Conservation (phyloP, 768 basidiomycete species). For the Cubamyces lactineus region DNA sequence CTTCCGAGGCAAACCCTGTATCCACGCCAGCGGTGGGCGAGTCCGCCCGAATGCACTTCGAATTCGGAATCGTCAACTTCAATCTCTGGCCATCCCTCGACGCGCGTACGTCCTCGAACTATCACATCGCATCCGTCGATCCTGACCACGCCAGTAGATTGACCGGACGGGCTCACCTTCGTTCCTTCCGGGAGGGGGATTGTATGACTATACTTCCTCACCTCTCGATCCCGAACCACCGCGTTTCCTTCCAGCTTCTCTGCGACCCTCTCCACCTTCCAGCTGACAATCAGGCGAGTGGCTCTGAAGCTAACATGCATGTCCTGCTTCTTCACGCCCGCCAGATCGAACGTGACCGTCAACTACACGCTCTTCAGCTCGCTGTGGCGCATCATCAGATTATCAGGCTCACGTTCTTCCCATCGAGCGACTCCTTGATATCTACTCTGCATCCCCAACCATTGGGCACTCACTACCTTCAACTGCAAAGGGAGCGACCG, state of each 20-base stretch:
- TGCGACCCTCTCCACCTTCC: conserved; percentile 60
- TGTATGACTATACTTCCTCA: conserved; percentile 66
- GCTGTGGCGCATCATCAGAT: background rate
- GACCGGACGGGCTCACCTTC: conserved; percentile 27
- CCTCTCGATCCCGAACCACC: conserved; percentile 63
- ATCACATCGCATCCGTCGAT: conserved; percentile 2
- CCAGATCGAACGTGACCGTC: conserved; percentile 71
- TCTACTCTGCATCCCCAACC: conserved; percentile 49
- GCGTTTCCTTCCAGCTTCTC: conserved; percentile 66
- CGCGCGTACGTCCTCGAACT: conserved; percentile 79
- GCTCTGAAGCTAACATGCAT: conserved; percentile 76
- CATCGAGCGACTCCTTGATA: conserved; percentile 72
- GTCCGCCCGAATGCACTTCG: conserved; percentile 18
- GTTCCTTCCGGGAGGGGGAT: conserved; percentile 77
- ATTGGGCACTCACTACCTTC: background rate
- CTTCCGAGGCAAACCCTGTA: background rate
- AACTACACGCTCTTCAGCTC: conserved; percentile 39
- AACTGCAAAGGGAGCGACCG: background rate
- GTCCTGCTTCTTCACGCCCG: conserved; percentile 70
- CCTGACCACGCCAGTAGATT: background rate
- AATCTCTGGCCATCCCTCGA: conserved; percentile 65
- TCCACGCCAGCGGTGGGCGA: background rate
- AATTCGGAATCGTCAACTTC: conserved; percentile 63
- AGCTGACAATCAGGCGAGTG: conserved; percentile 63
- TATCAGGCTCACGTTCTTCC: conserved; percentile 46